These are phyloP conservation scores for Russula sp. DNA, from an alignment of 768 basidiomycete species.

Conservation along the genomic window DNA sequence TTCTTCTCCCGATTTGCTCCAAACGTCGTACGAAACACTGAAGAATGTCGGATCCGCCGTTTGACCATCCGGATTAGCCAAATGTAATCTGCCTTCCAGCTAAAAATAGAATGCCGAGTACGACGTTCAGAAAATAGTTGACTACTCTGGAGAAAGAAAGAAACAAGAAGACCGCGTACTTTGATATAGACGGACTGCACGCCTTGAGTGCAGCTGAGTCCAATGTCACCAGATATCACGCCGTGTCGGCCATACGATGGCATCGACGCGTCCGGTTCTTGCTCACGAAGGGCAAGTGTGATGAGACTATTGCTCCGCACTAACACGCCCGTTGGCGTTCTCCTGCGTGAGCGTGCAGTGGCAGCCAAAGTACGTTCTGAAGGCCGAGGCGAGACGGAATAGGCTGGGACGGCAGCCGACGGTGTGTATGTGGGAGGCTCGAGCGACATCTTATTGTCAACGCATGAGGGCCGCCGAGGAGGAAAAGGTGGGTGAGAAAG, in stretches of 20 bases:
- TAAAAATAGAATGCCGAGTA: not conserved
- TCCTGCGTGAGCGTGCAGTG: constrained; percentile 37
- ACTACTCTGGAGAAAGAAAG: not conserved
- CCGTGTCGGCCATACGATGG: constrained; percentile 49
- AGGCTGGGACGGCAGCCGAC: constrained; percentile 53
- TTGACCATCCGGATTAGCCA: constrained; percentile 27
- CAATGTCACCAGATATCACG: constrained; percentile 44
- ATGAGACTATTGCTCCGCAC: constrained; percentile 41
- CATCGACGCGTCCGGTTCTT: constrained; percentile 40
- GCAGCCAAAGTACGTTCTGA: constrained; percentile 55
- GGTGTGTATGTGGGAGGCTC: constrained; percentile 53
- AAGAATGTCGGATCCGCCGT: constrained; percentile 22
- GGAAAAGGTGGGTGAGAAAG: not conserved
- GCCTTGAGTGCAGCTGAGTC: constrained; percentile 41
- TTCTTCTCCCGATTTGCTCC: constrained; percentile 13
- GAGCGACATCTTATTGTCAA: not conserved
- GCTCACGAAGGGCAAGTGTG: constrained; percentile 47
- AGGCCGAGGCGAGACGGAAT: constrained; percentile 51
- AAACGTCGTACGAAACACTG: constrained; percentile 17
- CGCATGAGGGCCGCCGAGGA: not conserved
- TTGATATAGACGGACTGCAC: constrained; percentile 47
- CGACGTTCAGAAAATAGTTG: too few relatives aligned
- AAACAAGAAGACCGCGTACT: constrained; percentile 34
- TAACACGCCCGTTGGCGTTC: constrained; percentile 42
- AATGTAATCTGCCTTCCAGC: constrained; percentile 32